Percentiles rank a stretch among this genome's conserved stretches.
Conservation (phyloP, 163 green algal genomes). For the Scenedesmus sp. region DNA sequence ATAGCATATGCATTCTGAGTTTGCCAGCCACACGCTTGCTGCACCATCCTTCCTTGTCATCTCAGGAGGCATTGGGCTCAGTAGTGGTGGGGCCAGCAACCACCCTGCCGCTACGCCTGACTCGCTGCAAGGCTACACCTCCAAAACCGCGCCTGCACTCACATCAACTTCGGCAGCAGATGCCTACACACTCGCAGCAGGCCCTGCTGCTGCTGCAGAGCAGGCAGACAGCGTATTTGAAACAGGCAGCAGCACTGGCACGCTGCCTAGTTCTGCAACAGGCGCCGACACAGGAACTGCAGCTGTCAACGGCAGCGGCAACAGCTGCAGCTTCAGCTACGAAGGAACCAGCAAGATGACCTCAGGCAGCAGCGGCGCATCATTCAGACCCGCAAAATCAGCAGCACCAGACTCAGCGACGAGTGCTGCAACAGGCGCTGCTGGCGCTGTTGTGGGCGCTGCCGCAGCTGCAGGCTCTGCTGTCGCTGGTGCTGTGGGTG, state of each 20-base stretch:
- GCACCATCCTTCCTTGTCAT: not conserved
- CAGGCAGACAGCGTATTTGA: not conserved
- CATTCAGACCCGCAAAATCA: not conserved
- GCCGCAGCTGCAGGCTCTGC: conserved; percentile 1
- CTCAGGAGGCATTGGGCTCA: not conserved
- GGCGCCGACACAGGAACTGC: not conserved
- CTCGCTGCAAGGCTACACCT: not conserved
- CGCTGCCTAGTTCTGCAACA: not conserved
- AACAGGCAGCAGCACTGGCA: conserved; percentile 13
- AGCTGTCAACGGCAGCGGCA: not conserved
- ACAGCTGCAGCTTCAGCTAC: conserved; percentile 9
- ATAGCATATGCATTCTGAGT: not conserved
- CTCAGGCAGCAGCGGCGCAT: not conserved
- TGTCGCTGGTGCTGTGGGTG: not conserved
- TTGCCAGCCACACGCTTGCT: not conserved
- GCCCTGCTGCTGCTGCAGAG: not conserved
- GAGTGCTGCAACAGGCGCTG: not conserved
- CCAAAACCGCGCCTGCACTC: not conserved
- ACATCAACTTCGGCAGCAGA: not conserved
- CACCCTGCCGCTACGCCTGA: not conserved
- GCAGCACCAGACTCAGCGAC: not conserved
- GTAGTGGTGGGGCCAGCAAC: not conserved
- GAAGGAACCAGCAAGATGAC: not conserved
- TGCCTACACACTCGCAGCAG: not conserved
- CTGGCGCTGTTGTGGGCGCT: not conserved